phyloP scores from a whole-genome alignment of 331 rosid genomes.

The Telfairia occidentalis region DNA sequence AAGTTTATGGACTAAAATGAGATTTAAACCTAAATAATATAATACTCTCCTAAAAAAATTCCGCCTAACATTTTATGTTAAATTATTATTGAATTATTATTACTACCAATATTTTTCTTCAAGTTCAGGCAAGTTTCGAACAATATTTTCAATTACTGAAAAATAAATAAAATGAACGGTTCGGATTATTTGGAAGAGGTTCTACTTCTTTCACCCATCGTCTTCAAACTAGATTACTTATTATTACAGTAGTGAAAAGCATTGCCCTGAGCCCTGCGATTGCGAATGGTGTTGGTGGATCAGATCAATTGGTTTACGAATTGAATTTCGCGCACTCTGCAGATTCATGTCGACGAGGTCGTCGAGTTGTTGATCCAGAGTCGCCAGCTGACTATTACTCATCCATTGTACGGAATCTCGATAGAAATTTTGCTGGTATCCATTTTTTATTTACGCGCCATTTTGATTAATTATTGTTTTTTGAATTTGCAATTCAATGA shows the following conservation, averaged over 20 bases:
- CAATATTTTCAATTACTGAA: not conserved
- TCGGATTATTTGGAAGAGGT: not conserved
- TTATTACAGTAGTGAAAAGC: not conserved
- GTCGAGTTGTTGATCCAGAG: not conserved
- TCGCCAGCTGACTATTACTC: not conserved
- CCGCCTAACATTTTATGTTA: not conserved
- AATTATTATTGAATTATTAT: not conserved
- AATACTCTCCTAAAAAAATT: not conserved
- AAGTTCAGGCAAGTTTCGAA: not conserved
- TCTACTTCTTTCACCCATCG: not conserved
- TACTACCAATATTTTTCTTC: not conserved
- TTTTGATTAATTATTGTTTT: constrained; percentile 1
- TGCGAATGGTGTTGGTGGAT: not conserved
- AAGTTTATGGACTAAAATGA: too few relatives aligned
- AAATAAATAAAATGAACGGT: not conserved
- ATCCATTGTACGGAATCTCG: not conserved
- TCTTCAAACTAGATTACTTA: not conserved
- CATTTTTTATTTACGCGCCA: not conserved
- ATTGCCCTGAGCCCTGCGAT: not conserved
- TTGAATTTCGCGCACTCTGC: not conserved
- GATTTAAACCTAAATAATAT: too few relatives aligned
- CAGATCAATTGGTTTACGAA: not conserved
- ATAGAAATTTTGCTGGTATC: not conserved
- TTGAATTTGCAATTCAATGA: not conserved
- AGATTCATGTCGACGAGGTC: not conserved